Evolutionary conservation across 1,284 basidiomycete species (phyloP), one percentile per base, ranked within the genome.

Genomic region (Papiliotrema flavescens): DNA sequence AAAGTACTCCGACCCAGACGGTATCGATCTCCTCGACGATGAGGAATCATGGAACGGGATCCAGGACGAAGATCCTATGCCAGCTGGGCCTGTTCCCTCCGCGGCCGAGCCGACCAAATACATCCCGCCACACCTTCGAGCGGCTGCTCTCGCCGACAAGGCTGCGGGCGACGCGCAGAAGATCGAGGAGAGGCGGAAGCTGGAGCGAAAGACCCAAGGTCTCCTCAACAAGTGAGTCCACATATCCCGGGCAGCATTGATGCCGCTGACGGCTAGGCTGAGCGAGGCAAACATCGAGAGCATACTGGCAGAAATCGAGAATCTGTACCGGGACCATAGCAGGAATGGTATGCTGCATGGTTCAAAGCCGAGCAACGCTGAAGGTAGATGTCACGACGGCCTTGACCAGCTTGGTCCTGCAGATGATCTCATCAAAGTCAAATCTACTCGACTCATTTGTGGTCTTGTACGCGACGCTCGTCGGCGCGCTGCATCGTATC

Each of bases 391-490:
- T 97, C 2, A 91, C 92, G 0, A 83, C 86, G 0, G 85, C 84
- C 0, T 71, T 98, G 42, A 90, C 90, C 2, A 82, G 77, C 1
- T 80, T 96, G 44, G 83, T 98, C 51, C 84, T 96, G 51, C 83
- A 88, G 51, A 88, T 88, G 42, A 89, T 96, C 47, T 84, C 90
- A 1, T 84, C 87, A 17, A 87, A 89, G 70, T 85, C 89, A 0
- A 88, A 88, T 47, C 80, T 90, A 3, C 80, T 98, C 47, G 93
- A 98, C 71, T 90, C 89, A 1, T 94, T 92, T 65, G 89, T 98
- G 49, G 86, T 93, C 15, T 80, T 97, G 4, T 87, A 98, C 69
- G 92, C 93, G 0, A 88, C 90, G 0, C 85, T 98, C 42, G 84
- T 96, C 24, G 86, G 89, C 0, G 85, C 86, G 47, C 78, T 98